Base-by-base conservation (phyloP, 1,284 basidiomycete species). In the Ustilago trichophora region DNA sequence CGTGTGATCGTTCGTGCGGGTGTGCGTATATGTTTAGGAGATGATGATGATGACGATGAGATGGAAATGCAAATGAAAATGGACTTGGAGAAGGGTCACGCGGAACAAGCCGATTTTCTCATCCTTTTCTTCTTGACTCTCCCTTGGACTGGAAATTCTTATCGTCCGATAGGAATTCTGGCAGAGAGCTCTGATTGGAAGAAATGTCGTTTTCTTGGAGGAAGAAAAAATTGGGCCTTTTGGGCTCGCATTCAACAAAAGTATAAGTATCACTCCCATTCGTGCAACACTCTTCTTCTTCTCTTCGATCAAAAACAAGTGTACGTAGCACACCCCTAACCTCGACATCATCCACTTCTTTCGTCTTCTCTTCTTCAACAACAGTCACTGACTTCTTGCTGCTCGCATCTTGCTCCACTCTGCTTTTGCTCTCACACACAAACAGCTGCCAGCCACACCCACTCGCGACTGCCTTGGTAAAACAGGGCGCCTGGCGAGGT, bases 231-330 rank as follows among this genome's bases (percentile, higher is more conserved):
- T n/a, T n/a, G n/a, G n/a, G n/a, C n/a, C n/a, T n/a, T n/a, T n/a
- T n/a, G n/a, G n/a, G n/a, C n/a, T n/a, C n/a, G n/a, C n/a, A n/a
- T n/a, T n/a, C n/a, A n/a, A n/a, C n/a, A n/a, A n/a, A 12, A 42
- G 43, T 62, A 67, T 72, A 56, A 54, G 36, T 16, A 37, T 22
- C 24, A 7, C 15, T 33, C 13, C 34, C 41, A 32, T 24, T 35
- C 59, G 45, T 31, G 10, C 40, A 25, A 25, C 33, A 6, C n/a
- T 16, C 15, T 5, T 27, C 37, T 43, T 69, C 56, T 50, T 44
- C 44, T 44, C 58, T 49, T 73, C 62, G 71, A 76, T 76, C 74
- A 76, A 76, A 76, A 76, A 60, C 71, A 69, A 76, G 74, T 68
- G 74, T 76, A 73, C 36, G 74, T 76, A 24, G 4, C 25, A n/a